A percentile compares a stretch with the other conserved stretches of the same genome.
phyloP scores from a whole-genome alignment of 1,139 yeast species.

The Debaryomyces sp. region DNA sequence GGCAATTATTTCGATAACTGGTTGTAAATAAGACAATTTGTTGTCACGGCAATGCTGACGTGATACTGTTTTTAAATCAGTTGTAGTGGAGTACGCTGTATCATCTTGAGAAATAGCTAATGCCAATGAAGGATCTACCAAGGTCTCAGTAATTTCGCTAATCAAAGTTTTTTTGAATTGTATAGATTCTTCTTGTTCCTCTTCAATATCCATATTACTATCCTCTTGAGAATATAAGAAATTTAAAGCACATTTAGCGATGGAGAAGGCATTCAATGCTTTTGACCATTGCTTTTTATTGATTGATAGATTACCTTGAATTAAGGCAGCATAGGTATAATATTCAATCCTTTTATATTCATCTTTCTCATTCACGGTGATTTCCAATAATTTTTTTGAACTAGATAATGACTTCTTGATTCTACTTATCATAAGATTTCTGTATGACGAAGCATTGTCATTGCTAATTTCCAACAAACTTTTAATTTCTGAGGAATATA shows the following conservation, averaged over 20 bases:
- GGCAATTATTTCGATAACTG: constrained; percentile 40
- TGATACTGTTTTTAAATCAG: constrained; percentile 51
- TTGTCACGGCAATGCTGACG: constrained; percentile 44
- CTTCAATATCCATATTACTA: constrained; percentile 9
- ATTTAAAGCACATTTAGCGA: constrained; percentile 65
- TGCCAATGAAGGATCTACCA: constrained; percentile 71
- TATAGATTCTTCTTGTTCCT: constrained; percentile 19
- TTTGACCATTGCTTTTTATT: constrained; percentile 60
- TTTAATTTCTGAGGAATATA: constrained; percentile 68
- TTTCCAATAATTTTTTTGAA: constrained; percentile 44
- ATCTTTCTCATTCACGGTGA: constrained; percentile 38
- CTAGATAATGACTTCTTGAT: constrained; percentile 62
- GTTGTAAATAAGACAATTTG: constrained; percentile 35
- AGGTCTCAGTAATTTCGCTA: constrained; percentile 57
- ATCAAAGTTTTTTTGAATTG: constrained; percentile 46
- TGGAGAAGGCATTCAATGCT: constrained; percentile 56
- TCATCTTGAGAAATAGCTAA: constrained; percentile 54
- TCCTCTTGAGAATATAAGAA: constrained; percentile 35
- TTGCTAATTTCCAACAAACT: constrained; percentile 57
- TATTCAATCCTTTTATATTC: constrained; percentile 51
- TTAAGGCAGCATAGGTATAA: constrained; percentile 59
- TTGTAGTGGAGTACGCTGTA: constrained; percentile 22
- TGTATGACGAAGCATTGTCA: constrained; percentile 44
- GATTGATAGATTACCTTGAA: constrained; percentile 61
- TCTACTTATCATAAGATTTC: constrained; percentile 63